Evolutionary conservation across 352 stramenopile species (phyloP), one percentile per base, ranked within the genome.

Genomic region (Hyaloperonospora arabidopsidis): DNA sequence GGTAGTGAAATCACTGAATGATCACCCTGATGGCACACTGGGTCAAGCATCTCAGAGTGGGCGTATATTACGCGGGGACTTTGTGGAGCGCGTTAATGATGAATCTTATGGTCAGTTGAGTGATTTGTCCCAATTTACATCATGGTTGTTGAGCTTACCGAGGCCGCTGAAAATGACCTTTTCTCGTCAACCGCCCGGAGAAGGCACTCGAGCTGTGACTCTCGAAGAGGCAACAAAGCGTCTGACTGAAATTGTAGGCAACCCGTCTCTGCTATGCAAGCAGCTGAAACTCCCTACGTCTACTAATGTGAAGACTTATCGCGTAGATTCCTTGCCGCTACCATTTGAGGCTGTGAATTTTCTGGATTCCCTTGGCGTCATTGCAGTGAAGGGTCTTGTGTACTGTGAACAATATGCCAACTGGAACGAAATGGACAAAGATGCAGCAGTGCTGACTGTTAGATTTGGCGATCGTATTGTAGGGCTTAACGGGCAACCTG

Each of bases 81-180:
- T 86, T 39, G 80, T 93, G 47, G 80, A 91, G 50, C 62, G 55
- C 28, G 73, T 93, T 14, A 90, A 93, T 53, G 80, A 72, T 15
- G 70, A 79, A 21, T 41, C 52, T 0, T 86, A 88, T 43, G 84
- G 84, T 7, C 43, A 69, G 17, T 51, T 93, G 15, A 74, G 55
- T 12, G 81, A 91, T 67, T 58, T 93, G 25, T 89, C 77, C 21
- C 79, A 93, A 60, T 93, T 93, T 39, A 93, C 84, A 3, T 73
- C 81, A 6, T 77, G 61, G 41, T 51, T 93, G 35, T 62, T 88
- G n/a, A 70, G 64, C 8, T 60, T 91, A 13, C 73, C 77, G 28
- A 77, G 84, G 6, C 84, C 84, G 8, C 49, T 91, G 10, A 72
- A 72, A 47, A 83, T 91, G 12, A 72, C 53, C 2, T 88, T 91